Base-by-base conservation (phyloP, 2,329 filamentous ascomycete species). In the Colletotrichum sp. region DNA sequence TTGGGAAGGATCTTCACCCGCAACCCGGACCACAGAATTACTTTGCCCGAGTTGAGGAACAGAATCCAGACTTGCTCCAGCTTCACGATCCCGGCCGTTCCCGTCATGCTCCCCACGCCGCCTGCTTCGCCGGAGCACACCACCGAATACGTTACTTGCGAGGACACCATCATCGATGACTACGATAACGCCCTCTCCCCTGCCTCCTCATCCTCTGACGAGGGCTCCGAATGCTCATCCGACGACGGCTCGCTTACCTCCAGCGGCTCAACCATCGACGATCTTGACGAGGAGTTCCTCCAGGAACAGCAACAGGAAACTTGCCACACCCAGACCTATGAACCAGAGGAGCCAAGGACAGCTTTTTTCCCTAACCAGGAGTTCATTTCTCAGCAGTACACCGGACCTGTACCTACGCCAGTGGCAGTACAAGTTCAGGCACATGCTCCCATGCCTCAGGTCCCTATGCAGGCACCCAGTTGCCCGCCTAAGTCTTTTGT, bases 1-100 rank as follows among this genome's bases (percentile, higher is more conserved):
- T 87, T 99, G 80, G 93, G 92, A 79, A 92, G 94, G 82, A 94
- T 99, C 81, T 99, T 99, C 85, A 93, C 96, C 82, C 92, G 93
- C 84, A 93, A 97, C 85, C 96, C 97, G 73, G 90, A 93, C 81
- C 92, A 95, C 83, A 91, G 97, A 84, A 96, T 98, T 82, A 93
- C 93, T 72, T 90, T 99, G 78, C 86, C 92, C 72, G 94, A 98
- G 85, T 90, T 99, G 72, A 93, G 94, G 81, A 89, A 92, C 79
- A 88, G 94, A 82, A 97, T 99, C 83, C 84, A 94, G 80, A 90
- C 92, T 78, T 98, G 96, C 88, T 88, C 93, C 36, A 88, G 89
- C 78, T 95, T 98, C 84, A 98, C 94, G 75, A 87, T 84, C 64
- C 88, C 83, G 81, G 79, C 82, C 80, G 60, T 73, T 79, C 74